These are phyloP conservation scores for Leptodermis oblonga DNA, from an alignment of 257 asterid species.

Conservation along the genomic window DNA sequence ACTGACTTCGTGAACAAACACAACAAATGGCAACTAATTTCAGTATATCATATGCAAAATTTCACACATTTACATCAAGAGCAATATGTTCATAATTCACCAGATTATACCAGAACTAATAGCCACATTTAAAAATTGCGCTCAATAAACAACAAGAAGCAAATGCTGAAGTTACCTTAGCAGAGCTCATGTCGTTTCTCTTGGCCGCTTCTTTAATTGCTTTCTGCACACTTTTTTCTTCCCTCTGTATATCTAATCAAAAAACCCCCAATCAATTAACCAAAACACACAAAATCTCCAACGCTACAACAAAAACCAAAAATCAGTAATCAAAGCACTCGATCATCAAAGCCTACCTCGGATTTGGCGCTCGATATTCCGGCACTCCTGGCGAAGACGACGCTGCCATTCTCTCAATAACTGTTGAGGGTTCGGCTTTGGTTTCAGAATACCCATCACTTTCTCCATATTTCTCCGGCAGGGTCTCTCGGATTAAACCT, in stretches of 20 bases:
- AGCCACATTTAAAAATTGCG: not conserved
- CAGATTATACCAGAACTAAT: not conserved
- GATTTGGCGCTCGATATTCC: constrained; percentile 88
- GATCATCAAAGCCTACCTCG: constrained; percentile 44
- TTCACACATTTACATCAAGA: not conserved
- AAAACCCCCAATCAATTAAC: constrained; percentile 19
- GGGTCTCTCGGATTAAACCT: not conserved
- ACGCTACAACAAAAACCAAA: not conserved
- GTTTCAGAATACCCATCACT: constrained; percentile 69
- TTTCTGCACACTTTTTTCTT: constrained; percentile 90
- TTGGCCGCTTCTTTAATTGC: constrained; percentile 95
- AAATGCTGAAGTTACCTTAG: constrained; percentile 50
- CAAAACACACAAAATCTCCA: not conserved
- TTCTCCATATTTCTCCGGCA: constrained; percentile 50
- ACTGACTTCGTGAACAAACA: not conserved
- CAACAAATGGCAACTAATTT: constrained; percentile 2
- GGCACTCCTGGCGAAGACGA: constrained; percentile 91
- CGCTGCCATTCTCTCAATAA: constrained; percentile 93
- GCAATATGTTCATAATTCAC: not conserved
- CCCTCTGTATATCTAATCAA: constrained; percentile 82
- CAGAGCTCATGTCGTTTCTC: constrained; percentile 95
- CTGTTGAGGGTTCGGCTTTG: constrained; percentile 85
- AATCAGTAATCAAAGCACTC: not conserved
- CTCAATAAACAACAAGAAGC: not conserved
- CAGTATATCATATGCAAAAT: not conserved